Percentiles rank a stretch among this genome's conserved stretches.
Evolutionary conservation across 1,284 basidiomycete genomes (phyloP).

Genomic region (Tranzscheliella williamsii): DNA sequence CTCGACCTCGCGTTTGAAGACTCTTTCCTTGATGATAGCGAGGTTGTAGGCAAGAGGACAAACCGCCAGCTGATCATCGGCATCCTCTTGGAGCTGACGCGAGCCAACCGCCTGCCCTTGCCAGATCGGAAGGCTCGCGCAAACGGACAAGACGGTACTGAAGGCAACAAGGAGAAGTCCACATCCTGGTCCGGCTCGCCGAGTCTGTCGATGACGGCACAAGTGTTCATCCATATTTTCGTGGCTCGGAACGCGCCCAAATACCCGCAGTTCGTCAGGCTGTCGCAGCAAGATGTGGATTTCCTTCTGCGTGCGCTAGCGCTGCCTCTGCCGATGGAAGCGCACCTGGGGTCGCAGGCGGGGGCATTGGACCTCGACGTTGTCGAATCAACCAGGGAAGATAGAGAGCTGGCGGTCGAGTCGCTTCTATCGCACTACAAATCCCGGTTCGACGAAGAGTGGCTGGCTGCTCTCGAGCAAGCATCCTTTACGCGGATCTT

Average conservation of each 20-base stretch:
- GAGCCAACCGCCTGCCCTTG: background rate
- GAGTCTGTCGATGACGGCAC: slow-evolving; percentile 12
- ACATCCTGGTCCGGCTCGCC: slow-evolving; percentile 1
- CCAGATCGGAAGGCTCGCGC: background rate
- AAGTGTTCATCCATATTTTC: slow-evolving; percentile 88
- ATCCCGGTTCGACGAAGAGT: slow-evolving; percentile 73
- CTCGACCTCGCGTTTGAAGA: slow-evolving; percentile 95
- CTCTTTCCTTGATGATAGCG: slow-evolving; percentile 80
- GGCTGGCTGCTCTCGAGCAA: slow-evolving; percentile 73
- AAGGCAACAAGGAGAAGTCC: background rate
- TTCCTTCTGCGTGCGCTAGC: slow-evolving; percentile 78
- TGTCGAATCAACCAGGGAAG: slow-evolving; percentile 72
- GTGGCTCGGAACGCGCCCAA: slow-evolving; percentile 94
- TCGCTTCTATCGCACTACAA: slow-evolving; percentile 91
- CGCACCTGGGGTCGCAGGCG: too few species aligned
- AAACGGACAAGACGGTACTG: background rate
- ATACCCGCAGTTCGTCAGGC: slow-evolving; percentile 84
- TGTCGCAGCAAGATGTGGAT: slow-evolving; percentile 73
- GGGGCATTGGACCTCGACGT: background rate
- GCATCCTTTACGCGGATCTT: slow-evolving; percentile 91
- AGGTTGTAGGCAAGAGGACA: slow-evolving; percentile 56
- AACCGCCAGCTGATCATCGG: slow-evolving; percentile 82
- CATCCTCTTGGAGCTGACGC: slow-evolving; percentile 76
- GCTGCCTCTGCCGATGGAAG: slow-evolving; percentile 66
- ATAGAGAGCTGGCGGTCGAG: slow-evolving; percentile 91